Evolutionary conservation across 129 eudicot species (phyloP).

Genomic region (Flaveria trinervia): DNA sequence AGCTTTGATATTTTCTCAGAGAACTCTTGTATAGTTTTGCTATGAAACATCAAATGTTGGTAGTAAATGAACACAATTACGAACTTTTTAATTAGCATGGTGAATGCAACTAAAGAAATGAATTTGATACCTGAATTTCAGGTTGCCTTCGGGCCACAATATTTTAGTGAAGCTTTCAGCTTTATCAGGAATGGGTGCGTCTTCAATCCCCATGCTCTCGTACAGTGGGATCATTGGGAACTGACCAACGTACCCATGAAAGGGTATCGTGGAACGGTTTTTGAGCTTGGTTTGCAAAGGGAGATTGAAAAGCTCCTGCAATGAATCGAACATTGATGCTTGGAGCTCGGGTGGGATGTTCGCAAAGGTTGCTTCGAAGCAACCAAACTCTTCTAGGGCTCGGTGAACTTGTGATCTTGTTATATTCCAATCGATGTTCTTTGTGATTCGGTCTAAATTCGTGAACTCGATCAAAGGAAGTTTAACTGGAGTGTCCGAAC

Average conservation of each 20-base stretch:
- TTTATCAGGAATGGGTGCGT: constrained; percentile 29
- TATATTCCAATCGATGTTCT: constrained; percentile 38
- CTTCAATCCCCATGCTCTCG: constrained; percentile 61
- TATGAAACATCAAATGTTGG: constrained; percentile 20
- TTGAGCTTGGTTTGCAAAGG: constrained; percentile 57
- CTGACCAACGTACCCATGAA: constrained; percentile 68
- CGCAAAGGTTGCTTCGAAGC: constrained; percentile 59
- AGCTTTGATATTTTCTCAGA: constrained; percentile 52
- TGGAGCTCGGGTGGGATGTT: constrained; percentile 37
- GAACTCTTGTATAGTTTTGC: constrained; percentile 46
- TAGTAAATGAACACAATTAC: not conserved
- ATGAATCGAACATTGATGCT: constrained; percentile 35
- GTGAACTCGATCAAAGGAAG: constrained; percentile 55
- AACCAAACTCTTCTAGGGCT: constrained; percentile 63
- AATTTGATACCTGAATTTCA: constrained; percentile 45
- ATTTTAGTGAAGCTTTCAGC: constrained; percentile 42
- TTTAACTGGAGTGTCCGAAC: constrained; percentile 37
- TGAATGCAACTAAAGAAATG: not conserved
- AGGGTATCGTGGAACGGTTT: constrained; percentile 55
- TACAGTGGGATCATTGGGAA: constrained; percentile 55
- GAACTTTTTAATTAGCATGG: too few species aligned
- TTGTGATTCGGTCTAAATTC: constrained; percentile 29
- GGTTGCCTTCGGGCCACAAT: constrained; percentile 68
- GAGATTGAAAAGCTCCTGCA: constrained; percentile 60
- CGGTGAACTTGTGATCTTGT: constrained; percentile 46